Percentiles rank a stretch among this genome's conserved stretches.
Conservation (phyloP, 805 yeast genomes). For the Komagataella mondaviorum region DNA sequence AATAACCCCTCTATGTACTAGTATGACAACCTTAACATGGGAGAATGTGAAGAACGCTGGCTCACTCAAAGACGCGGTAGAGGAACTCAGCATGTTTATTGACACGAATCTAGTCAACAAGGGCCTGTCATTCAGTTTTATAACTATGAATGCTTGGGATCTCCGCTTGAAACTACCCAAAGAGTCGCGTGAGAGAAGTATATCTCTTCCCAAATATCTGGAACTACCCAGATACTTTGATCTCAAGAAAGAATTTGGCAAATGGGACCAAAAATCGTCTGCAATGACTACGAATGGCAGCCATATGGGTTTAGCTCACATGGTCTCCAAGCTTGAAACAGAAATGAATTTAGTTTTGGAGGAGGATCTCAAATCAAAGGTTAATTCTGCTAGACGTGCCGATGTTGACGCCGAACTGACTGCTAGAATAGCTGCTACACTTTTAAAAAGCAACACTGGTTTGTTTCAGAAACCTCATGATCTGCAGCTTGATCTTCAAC, state of each 20-base stretch:
- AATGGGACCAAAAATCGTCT: slow-evolving; percentile 46
- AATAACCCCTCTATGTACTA: slow-evolving; percentile 43
- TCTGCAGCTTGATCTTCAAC: slow-evolving; percentile 54
- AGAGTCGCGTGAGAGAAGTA: slow-evolving; percentile 68
- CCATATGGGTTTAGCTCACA: slow-evolving; percentile 8
- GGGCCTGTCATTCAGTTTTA: slow-evolving; percentile 44
- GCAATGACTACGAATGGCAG: slow-evolving; percentile 19
- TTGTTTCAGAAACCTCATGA: slow-evolving; percentile 69
- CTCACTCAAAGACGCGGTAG: slow-evolving; percentile 50
- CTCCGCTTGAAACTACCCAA: slow-evolving; percentile 66
- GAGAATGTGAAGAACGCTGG: slow-evolving; percentile 45
- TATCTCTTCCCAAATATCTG: slow-evolving; percentile 58
- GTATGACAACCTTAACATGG: slow-evolving; percentile 41
- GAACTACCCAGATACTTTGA: slow-evolving; percentile 72
- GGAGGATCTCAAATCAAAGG: slow-evolving; percentile 2
- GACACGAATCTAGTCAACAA: slow-evolving; percentile 26
- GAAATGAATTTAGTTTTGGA: slow-evolving; percentile 7
- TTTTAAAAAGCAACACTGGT: slow-evolving; percentile 15
- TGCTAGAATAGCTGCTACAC: slow-evolving; percentile 32
- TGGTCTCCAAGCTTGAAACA: slow-evolving; percentile 9
- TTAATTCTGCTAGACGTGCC: slow-evolving; percentile 25
- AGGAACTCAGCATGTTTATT: slow-evolving; percentile 35
- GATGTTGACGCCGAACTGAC: slow-evolving; percentile 31
- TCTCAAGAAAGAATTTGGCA: slow-evolving; percentile 55
- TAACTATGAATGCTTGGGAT: slow-evolving; percentile 54